Percentiles rank a stretch among this genome's conserved stretches.
Evolutionary conservation across 306 rosid species (phyloP).

Genomic region (Malus sylvestris): DNA sequence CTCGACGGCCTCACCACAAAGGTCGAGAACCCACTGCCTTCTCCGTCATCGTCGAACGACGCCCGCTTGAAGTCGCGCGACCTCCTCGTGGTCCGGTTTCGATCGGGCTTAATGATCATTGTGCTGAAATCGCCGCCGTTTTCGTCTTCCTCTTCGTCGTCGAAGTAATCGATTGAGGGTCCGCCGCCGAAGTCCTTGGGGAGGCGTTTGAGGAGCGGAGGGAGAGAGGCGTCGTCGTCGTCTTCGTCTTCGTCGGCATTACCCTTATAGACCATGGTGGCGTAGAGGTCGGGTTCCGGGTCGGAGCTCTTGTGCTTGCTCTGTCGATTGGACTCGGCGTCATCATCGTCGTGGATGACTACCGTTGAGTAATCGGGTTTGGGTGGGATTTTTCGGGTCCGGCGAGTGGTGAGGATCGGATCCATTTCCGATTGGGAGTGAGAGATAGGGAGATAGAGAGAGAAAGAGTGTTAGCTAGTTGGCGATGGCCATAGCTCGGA

Average conservation of each 20-base stretch:
- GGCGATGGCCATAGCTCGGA: neutral
- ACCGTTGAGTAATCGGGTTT: conserved; percentile 73
- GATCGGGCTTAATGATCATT: conserved; percentile 55
- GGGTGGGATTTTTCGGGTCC: conserved; percentile 39
- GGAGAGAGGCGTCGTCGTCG: conserved; percentile 73
- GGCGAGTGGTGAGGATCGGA: conserved; percentile 34
- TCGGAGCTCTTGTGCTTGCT: conserved; percentile 20
- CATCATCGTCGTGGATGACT: conserved; percentile 56
- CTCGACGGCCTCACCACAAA: conserved; percentile 60
- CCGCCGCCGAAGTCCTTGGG: conserved; percentile 99
- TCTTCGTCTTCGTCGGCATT: conserved; percentile 42
- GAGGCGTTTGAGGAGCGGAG: conserved; percentile 82
- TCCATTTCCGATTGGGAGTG: conserved; percentile 39
- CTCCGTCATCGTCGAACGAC: conserved; percentile 27
- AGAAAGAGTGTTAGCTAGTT: neutral
- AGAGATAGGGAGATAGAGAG: neutral
- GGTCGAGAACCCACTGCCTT: conserved; percentile 51
- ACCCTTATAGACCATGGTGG: conserved; percentile 69
- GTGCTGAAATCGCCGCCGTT: conserved; percentile 66
- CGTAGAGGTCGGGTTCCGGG: conserved; percentile 49
- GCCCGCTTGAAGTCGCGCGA: conserved; percentile 30
- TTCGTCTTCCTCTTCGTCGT: conserved; percentile 42
- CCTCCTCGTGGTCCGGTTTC: conserved; percentile 37
- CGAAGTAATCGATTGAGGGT: conserved; percentile 59
- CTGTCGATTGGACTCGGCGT: conserved; percentile 16